Evolutionary conservation across 2,329 filamentous ascomycete genomes (phyloP).

Genomic region (Exophiala mesophila): DNA sequence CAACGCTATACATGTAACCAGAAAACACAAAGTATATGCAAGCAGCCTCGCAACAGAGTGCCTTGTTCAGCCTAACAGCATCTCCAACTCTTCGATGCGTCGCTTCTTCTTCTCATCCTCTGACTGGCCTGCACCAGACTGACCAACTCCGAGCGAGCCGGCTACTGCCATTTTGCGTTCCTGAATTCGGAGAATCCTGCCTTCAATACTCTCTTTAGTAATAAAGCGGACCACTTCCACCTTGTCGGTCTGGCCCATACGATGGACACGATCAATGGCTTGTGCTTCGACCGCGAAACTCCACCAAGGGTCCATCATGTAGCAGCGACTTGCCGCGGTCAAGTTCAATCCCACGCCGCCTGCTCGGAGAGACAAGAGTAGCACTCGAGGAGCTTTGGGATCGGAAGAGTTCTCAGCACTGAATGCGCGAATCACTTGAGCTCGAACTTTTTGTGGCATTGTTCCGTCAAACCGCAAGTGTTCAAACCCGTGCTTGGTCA

Average conservation of each 20-base stretch:
- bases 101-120: constrained; percentile 90
- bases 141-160: constrained; percentile 92
- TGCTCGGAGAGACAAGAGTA: constrained; percentile 79
- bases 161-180: constrained; percentile 85
- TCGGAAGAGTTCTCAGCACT: constrained; percentile 34
- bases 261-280: constrained; percentile 93
- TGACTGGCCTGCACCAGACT: constrained; percentile 72
- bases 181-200: constrained; percentile 88
- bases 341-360: constrained; percentile 93
- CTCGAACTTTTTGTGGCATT: constrained; percentile 79
- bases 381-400: constrained; percentile 44
- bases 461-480: constrained; percentile 87
- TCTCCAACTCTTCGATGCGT: constrained; percentile 88
- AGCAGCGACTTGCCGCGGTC: constrained; percentile 82
- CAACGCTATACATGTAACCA: no score
- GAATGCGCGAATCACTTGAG: constrained; percentile 73
- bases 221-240: constrained; percentile 87
- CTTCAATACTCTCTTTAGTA: constrained; percentile 85
- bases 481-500: constrained; percentile 65
- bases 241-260: constrained; percentile 86
- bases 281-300: constrained; percentile 94
- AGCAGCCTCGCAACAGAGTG: no score
- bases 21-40: no score
- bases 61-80: constrained; percentile 62
- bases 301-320: constrained; percentile 99